Evolutionary conservation across 306 rosid genomes (phyloP).

Genomic region (Oemleria cerasiformis): DNA sequence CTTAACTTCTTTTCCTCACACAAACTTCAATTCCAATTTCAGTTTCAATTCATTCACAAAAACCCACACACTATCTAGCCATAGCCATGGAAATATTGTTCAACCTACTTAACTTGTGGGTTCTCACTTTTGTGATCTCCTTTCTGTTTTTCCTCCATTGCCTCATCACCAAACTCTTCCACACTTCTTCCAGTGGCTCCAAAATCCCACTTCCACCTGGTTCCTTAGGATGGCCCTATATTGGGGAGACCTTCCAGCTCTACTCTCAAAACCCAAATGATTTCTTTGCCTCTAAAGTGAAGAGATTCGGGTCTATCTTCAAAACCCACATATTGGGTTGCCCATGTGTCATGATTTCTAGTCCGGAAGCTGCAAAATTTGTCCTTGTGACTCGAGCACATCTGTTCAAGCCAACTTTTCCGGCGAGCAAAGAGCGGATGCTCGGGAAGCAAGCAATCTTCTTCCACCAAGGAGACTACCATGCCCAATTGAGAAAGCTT

Average conservation of each 20-base stretch:
- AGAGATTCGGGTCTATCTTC: slow-evolving; percentile 86
- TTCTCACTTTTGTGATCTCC: slow-evolving; percentile 24
- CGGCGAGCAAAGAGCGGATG: slow-evolving; percentile 94
- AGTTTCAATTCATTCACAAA: not conserved
- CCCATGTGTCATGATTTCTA: slow-evolving; percentile 92
- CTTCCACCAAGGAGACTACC: slow-evolving; percentile 91
- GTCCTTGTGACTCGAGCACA: slow-evolving; percentile 67
- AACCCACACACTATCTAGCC: no score
- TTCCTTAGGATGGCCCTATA: slow-evolving; percentile 77
- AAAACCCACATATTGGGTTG: slow-evolving; percentile 97
- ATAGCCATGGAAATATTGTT: slow-evolving; percentile 37
- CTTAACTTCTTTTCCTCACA: slow-evolving; percentile 10
- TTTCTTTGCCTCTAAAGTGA: slow-evolving; percentile 70
- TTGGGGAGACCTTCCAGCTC: slow-evolving; percentile 89
- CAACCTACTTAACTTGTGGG: slow-evolving; percentile 8
- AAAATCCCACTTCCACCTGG: slow-evolving; percentile 80
- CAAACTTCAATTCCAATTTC: no score
- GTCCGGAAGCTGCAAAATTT: slow-evolving; percentile 86
- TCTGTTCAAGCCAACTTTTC: slow-evolving; percentile 92
- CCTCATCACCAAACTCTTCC: slow-evolving; percentile 35
- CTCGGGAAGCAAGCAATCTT: slow-evolving; percentile 91
- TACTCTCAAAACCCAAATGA: slow-evolving; percentile 94
- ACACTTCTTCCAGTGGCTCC: slow-evolving; percentile 11
- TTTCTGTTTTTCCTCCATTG: slow-evolving; percentile 26
- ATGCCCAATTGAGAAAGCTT: slow-evolving; percentile 73